These are phyloP conservation scores for Talaromyces borbonicus DNA, from an alignment of 495 filamentous ascomycete genomes.

Conservation along the genomic window DNA sequence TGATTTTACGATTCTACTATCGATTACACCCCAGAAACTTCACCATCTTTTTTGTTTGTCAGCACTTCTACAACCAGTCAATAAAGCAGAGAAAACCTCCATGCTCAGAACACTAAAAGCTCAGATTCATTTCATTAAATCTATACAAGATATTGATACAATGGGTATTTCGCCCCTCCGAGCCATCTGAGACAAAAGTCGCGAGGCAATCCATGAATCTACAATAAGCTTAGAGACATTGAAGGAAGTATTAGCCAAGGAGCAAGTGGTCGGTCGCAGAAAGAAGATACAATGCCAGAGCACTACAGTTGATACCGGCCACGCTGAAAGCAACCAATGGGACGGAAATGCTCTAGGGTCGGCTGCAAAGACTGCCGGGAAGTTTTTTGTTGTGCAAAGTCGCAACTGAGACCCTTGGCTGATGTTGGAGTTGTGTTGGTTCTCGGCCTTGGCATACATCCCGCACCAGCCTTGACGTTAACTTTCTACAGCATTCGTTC, in stretches of 20 bases:
- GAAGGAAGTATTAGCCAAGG: constrained; percentile 41
- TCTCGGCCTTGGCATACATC: constrained; percentile 2
- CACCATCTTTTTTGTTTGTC: constrained; percentile 85
- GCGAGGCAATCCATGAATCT: constrained; percentile 39
- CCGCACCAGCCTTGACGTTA: not conserved
- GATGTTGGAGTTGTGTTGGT: constrained; percentile 1
- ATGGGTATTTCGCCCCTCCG: constrained; percentile 58
- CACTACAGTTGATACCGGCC: constrained; percentile 12
- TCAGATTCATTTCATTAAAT: constrained; percentile 81
- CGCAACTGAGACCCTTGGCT: constrained; percentile 16
- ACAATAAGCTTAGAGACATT: constrained; percentile 43
- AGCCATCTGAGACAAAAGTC: constrained; percentile 73
- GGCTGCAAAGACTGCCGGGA: constrained; percentile 56
- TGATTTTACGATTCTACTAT: constrained; percentile 6
- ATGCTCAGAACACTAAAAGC: constrained; percentile 68
- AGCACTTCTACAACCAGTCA: constrained; percentile 65
- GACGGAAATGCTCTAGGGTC: constrained; percentile 60
- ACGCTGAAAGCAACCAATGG: constrained; percentile 30
- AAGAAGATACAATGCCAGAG: constrained; percentile 34
- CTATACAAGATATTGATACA: constrained; percentile 72
- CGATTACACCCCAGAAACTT: constrained; percentile 47
- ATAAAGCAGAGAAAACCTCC: constrained; percentile 41
- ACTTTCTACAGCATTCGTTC: not conserved
- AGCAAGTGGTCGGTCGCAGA: constrained; percentile 42
- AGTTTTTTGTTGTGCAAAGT: constrained; percentile 74